A percentile compares a stretch with the other conserved stretches of the same genome.
phyloP scores from a whole-genome alignment of 371 early-diverging fungal genomes.

The Amoeboaphelidium protococcarum region DNA sequence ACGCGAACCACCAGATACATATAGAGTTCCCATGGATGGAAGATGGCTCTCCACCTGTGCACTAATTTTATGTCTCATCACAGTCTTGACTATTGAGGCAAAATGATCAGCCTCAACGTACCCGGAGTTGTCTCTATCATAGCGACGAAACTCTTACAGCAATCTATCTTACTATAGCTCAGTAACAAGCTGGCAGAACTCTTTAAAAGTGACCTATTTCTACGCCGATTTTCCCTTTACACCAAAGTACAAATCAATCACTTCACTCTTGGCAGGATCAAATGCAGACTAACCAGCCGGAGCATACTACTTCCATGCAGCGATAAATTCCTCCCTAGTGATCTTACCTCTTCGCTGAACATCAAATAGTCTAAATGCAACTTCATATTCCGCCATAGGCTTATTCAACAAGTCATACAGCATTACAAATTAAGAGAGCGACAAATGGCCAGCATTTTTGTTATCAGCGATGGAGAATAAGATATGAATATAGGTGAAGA shows the following conservation, averaged over 20 bases:
- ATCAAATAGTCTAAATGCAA: slow-evolving; percentile 46
- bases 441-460: slow-evolving; percentile 24
- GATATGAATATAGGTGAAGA: slow-evolving; percentile 6
- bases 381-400: slow-evolving; percentile 54
- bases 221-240: slow-evolving; percentile 24
- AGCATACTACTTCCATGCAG: not conserved
- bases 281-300: too few species aligned
- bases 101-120: slow-evolving; percentile 34
- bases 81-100: slow-evolving; percentile 28
- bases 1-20: slow-evolving; percentile 9
- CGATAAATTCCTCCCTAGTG: slow-evolving; percentile 2
- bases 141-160: slow-evolving; percentile 34
- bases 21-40: slow-evolving; percentile 30
- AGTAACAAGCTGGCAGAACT: slow-evolving; percentile 50
- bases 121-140: slow-evolving; percentile 33
- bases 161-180: slow-evolving; percentile 48
- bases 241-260: slow-evolving; percentile 31
- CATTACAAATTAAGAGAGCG: slow-evolving; percentile 40
- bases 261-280: slow-evolving; percentile 36
- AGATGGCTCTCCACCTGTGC: slow-evolving; percentile 36
- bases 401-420: slow-evolving; percentile 40
- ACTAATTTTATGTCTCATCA: slow-evolving; percentile 37
- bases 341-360: slow-evolving; percentile 23
- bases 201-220: slow-evolving; percentile 33
- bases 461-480: slow-evolving; percentile 48